Conservation (phyloP, 345 rosid species). For the Isatis tinctoria region DNA sequence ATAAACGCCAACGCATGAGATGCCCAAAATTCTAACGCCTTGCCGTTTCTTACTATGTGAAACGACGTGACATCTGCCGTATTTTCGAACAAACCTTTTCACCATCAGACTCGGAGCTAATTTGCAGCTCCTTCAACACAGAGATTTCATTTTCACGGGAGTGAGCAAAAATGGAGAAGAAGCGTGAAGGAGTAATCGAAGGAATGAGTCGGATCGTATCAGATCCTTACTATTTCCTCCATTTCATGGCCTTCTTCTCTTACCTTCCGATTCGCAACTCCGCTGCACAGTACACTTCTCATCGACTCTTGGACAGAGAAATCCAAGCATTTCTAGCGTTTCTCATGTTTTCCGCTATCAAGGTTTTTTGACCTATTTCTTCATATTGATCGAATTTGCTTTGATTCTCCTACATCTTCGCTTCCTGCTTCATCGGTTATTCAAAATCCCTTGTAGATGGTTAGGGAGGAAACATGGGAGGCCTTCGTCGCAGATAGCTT, state of each 20-base stretch:
- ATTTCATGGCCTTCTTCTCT: constrained; percentile 73
- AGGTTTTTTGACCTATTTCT: constrained; percentile 40
- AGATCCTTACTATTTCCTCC: constrained; percentile 67
- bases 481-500: constrained; percentile 57
- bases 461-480: constrained; percentile 80
- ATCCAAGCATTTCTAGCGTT: constrained; percentile 76
- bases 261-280: constrained; percentile 66
- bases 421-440: constrained; percentile 3
- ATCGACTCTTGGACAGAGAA: constrained; percentile 50
- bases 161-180: constrained; percentile 23
- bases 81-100: background rate
- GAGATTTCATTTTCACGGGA: background rate
- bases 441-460: constrained; percentile 41
- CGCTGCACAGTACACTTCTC: constrained; percentile 42
- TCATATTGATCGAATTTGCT: background rate
- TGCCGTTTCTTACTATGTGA: constrained; percentile 7
- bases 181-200: constrained; percentile 34
- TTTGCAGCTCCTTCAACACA: background rate
- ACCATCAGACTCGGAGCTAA: background rate
- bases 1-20: background rate
- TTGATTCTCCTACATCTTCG: background rate
- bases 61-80: constrained; percentile 19
- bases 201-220: constrained; percentile 48
- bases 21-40: background rate
- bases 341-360: constrained; percentile 45